Conservation (phyloP, 1,139 yeast species). For the Lipomyces yarrowii region DNA sequence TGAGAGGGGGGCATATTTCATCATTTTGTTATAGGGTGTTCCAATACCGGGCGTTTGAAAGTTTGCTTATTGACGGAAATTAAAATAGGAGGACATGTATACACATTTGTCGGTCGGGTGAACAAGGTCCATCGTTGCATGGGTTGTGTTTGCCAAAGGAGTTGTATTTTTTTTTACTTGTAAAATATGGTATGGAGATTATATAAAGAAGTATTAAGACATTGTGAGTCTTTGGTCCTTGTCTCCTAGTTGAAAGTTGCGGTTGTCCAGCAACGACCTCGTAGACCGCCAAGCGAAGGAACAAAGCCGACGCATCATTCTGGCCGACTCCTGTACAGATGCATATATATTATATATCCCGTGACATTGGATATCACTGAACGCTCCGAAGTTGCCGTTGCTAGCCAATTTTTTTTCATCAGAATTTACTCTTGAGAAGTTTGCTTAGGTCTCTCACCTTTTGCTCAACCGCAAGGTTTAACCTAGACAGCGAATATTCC, state of each 20-base stretch:
- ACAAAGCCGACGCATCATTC: background rate
- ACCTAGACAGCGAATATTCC: conserved; percentile 13
- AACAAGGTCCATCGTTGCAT: background rate
- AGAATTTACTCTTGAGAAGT: background rate
- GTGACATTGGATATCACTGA: background rate
- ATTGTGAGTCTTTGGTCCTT: background rate
- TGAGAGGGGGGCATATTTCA: background rate
- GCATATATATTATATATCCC: background rate
- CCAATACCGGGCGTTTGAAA: conserved; percentile 4
- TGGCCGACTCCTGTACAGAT: background rate
- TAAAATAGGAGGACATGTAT: background rate
- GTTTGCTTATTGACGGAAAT: background rate
- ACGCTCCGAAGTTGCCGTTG: background rate
- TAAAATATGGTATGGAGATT: background rate
- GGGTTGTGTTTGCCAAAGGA: background rate
- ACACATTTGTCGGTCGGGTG: background rate
- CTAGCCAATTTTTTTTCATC: background rate
- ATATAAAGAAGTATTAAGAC: background rate
- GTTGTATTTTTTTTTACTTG: background rate
- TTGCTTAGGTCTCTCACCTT: conserved; percentile 4
- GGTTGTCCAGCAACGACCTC: background rate
- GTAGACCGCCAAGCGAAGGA: background rate
- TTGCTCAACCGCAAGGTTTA: conserved; percentile 9
- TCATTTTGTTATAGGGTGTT: background rate
- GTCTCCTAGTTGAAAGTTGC: background rate